Base-by-base conservation (phyloP, 176 grass and related monocot species). In the Carex kokanica region DNA sequence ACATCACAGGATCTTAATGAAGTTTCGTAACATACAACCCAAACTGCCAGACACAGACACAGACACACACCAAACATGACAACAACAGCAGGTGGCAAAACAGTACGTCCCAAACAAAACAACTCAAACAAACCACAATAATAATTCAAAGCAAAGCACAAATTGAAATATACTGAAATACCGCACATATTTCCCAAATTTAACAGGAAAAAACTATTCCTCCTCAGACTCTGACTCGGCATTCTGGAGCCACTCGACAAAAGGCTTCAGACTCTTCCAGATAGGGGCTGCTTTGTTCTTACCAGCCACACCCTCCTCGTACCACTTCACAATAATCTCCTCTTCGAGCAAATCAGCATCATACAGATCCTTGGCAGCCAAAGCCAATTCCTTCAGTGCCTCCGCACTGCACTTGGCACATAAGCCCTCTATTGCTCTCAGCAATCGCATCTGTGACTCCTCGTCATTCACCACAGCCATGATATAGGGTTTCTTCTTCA, bases 161-260 rank as follows among this genome's bases (percentile, higher is more conserved):
- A 23, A 49, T 47, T 23, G 18, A 73, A 73, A 73, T 40, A n/a
- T n/a, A 73, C n/a, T 23, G 4, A 20, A 45, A 20, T 17, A 47
- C 68, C 40, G 23, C 0, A 0, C 1, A 2, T 47, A 64, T 64
- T 64, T 69, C 16, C 18, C 18, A 51, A n/a, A n/a, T 17, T 27
- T 27, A 66, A 66, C 25, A 15, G 80, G 80, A 66, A 20, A 2
- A 64, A 10, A 78, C 78, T 65, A 87, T 64, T 93, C 86, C 25
- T 94, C 87, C 61, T 98, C 95, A 0, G 83, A 75, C 34, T 97
- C 94, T 0, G 89, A 90, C 20, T 93, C 95, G 0, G 90, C 92
- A 23, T 61, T 91, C 87, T 88, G 85, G 16, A 98, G 92, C 89
- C 95, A 98, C 81, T 87, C 89, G 2, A 98, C 86, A 15, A 94